Evolutionary conservation across 352 stramenopile species (phyloP), one percentile per base, ranked within the genome.

Genomic region (Globisporangium carolinianum): DNA sequence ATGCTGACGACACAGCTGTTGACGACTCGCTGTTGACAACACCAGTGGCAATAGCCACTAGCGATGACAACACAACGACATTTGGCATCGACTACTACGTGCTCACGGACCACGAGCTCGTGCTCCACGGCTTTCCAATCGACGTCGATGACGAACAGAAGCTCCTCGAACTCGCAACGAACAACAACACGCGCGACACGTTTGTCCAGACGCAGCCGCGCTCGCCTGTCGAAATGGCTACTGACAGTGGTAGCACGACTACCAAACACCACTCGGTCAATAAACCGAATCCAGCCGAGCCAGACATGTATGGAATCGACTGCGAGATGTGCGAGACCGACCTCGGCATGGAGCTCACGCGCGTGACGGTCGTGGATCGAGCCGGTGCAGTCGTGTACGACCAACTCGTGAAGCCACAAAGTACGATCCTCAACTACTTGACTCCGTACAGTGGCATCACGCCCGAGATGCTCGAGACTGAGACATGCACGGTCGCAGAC

Each of bases 311-410:
- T 55, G 86, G 82, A n/a, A 50, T 96, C 47, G 87, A 96, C 55
- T 96, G 87, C 62, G 87, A 96, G 58, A 96, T 96, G 87, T 94
- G 86, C 53, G 80, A 94, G 65, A 96, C 87, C 2, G 85, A 89
- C 49, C 66, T 93, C 37, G 87, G 87, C 32, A 83, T 84, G 68
- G 83, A 93, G 60, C 68, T 95, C 15, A 94, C 87, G 49, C 83
- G 87, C 24, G 71, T 93, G 43, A 95, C 87, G 1, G 71, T 94
- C 3, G 81, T 94, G 6, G 69, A 94, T 42, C 65, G 73, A 9
- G 48, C 71, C 8, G 70, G 78, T 1, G 37, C 51, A 6, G 69
- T 89, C n/a, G 79, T 94, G 12, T 93, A 94, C 62, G 84, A 96
- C 57, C 67, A 89, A 47, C 65, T 94, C 12, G 83, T 94, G 15